Conservation (phyloP, 352 stramenopile species). For the Globisporangium abappressorium region DNA sequence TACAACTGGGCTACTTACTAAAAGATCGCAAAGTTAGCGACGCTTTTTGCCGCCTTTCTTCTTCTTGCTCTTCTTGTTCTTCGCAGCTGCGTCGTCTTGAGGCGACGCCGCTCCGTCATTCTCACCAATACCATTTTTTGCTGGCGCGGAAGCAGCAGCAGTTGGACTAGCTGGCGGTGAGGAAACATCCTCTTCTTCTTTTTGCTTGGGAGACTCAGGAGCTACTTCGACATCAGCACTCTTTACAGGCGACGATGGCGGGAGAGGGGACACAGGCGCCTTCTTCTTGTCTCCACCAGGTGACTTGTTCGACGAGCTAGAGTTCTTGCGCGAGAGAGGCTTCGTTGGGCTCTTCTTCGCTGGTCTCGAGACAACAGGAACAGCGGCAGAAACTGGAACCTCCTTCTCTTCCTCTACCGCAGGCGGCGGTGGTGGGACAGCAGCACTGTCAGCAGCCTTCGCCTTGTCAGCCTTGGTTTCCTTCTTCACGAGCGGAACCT, state of each 20-base stretch:
- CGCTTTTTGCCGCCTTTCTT: constrained; percentile 67
- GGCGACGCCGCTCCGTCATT: constrained; percentile 24
- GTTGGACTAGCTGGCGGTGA: constrained; percentile 8
- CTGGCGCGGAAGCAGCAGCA: neutral
- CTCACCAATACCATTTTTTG: constrained; percentile 18
- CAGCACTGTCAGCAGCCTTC: neutral
- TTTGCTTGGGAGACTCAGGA: constrained; percentile 25
- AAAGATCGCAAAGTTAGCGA: constrained; percentile 14
- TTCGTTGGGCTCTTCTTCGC: constrained; percentile 19
- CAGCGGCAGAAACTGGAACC: neutral
- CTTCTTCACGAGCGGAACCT: constrained; percentile 19
- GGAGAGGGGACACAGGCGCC: neutral
- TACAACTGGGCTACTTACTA: neutral
- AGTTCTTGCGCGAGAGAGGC: constrained; percentile 23
- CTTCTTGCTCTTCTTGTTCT: constrained; percentile 56
- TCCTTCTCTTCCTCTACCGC: constrained; percentile 10
- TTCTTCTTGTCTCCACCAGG: constrained; percentile 27
- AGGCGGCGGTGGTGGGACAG: neutral
- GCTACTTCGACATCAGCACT: constrained; percentile 21
- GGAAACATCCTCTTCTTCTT: constrained; percentile 17
- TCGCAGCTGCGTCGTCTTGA: constrained; percentile 16
- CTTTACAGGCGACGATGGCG: constrained; percentile 12
- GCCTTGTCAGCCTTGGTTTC: neutral
- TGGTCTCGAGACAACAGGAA: constrained; percentile 6
- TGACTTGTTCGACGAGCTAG: constrained; percentile 20